Percentiles rank a stretch among this genome's conserved stretches.
These are phyloP conservation scores for Pseudonectria buxi DNA, from an alignment of 2,329 filamentous ascomycete genomes.

Conservation along the genomic window DNA sequence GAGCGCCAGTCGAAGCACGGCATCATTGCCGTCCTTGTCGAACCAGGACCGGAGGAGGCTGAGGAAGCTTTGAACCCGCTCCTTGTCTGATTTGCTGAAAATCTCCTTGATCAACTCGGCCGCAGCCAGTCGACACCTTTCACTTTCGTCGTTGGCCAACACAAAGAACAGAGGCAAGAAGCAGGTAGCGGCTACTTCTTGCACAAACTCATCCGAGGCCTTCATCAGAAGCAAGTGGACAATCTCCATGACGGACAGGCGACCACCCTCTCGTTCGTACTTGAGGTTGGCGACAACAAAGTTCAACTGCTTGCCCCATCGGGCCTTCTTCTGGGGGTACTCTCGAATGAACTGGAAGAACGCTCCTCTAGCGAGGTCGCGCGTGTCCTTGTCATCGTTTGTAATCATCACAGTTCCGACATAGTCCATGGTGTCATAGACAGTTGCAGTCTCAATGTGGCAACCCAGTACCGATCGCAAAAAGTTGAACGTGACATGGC, in stretches of 20 bases:
- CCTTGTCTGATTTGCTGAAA: constrained; percentile 70
- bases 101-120: constrained; percentile 72
- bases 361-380: constrained; percentile 79
- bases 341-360: constrained; percentile 94
- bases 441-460: constrained; percentile 74
- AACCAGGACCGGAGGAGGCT: constrained; percentile 68
- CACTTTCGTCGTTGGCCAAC: constrained; percentile 80
- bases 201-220: constrained; percentile 71
- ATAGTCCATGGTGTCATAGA: constrained; percentile 89
- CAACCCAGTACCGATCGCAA: constrained; percentile 79
- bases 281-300: constrained; percentile 89
- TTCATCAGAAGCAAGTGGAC: constrained; percentile 82
- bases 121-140: constrained; percentile 77
- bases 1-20: constrained; percentile 66
- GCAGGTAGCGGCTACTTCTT: constrained; percentile 72
- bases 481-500: constrained; percentile 93
- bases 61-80: constrained; percentile 64
- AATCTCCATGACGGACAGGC: constrained; percentile 89
- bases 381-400: constrained; percentile 82
- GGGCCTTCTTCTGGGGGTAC: constrained; percentile 84
- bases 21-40: constrained; percentile 63
- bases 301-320: constrained; percentile 81
- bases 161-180: constrained; percentile 84
- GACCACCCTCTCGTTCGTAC: constrained; percentile 81
- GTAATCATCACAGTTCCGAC: constrained; percentile 91